Base-by-base conservation (phyloP, 179 eudicot genomes). In the Nepenthes alata region DNA sequence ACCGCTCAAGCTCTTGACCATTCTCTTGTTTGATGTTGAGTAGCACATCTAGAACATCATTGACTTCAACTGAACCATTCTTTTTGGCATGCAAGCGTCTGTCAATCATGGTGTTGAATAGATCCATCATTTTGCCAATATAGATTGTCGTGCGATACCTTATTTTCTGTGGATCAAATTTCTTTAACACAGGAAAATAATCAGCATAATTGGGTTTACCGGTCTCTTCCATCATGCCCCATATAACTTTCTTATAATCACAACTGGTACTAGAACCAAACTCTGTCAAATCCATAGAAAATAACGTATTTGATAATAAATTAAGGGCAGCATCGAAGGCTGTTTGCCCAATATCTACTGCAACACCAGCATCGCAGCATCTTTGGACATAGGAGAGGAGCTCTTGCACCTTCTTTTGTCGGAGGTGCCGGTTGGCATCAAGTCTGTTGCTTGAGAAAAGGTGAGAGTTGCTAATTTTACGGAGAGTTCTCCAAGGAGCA, bases 201-300 rank as follows among this genome's bases (percentile, higher is more conserved):
- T 70, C 73, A 25, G 53, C 68, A 15, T 57, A 58, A 36, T 70
- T 70, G 37, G 74, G 69, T 5, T 44, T 70, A 3, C 74, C 74
- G 12, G 47, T 38, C 53, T 70, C 68, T 6, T 39, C 59, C 58
- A 60, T 53, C 2, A 67, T 53, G 34, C 36, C 47, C 12, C 59
- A 11, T 35, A 53, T 59, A 5, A 38, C 8, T 2, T 58, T 54
- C 35, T 59, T 64, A 14, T 64, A 57, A 5, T 63, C 60, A 11
- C 41, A 35, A 11, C 48, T 25, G 14, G 25, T 10, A 9, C 53
- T 47, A 0, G 67, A 51, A 48, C 55, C 37, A 4, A 55, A 55
- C 13, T 71, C 59, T 11, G 51, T 61, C 11, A 60, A 4, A 47
- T 60, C 55, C 51, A 34, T 35, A 13, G 64, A 60, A 11, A 60